Evolutionary conservation across 768 basidiomycete genomes (phyloP), one percentile per base, ranked within the genome.

Genomic region (Termitomyces titanicus): DNA sequence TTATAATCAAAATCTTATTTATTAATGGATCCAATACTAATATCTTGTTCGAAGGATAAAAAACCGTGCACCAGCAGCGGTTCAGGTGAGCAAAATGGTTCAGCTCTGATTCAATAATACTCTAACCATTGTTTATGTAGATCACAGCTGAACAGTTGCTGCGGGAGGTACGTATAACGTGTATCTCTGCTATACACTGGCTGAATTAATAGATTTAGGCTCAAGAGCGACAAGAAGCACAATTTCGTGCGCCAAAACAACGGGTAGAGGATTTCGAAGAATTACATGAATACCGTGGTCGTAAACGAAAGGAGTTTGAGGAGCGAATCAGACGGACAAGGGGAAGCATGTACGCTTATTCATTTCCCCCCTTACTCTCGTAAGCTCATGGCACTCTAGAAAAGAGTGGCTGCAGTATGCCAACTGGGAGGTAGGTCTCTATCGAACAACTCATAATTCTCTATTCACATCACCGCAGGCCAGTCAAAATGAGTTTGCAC

Each of bases 61-160:
- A 81, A 98, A 98, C 72, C 82, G 96, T 49, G 96, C 96, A 17
- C 89, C 96, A 38, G 96, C 96, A 47, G 89, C 93, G 56, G 79
- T 98, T 57, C 94, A 96, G 72, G 93, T 91, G 49, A 59, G 82
- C 69, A 50, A 54, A 51, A 29, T 39, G 39, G 61, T 46, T 49
- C 34, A 40, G 33, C 13, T 24, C 29, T 10, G 48, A 20, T 22
- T 24, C 37, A 42, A 9, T 33, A 17, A 34, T 39, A 3, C 34
- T 42, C 38, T 55, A 31, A 54, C 44, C 53, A 47, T 56, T 60
- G 58, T 51, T 46, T 58, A 47, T 44, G 45, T 72, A 98, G 93
- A 95, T 98, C 74, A 98, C 97, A 55, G 93, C 97, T 13, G 97
- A 98, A 73, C 97, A 99, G 74, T 86, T 99, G 40, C 79, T 99